Evolutionary conservation across 2,329 filamentous ascomycete genomes (phyloP), one percentile per base, ranked within the genome.

Genomic region (Neopestalotiopsis sp.): DNA sequence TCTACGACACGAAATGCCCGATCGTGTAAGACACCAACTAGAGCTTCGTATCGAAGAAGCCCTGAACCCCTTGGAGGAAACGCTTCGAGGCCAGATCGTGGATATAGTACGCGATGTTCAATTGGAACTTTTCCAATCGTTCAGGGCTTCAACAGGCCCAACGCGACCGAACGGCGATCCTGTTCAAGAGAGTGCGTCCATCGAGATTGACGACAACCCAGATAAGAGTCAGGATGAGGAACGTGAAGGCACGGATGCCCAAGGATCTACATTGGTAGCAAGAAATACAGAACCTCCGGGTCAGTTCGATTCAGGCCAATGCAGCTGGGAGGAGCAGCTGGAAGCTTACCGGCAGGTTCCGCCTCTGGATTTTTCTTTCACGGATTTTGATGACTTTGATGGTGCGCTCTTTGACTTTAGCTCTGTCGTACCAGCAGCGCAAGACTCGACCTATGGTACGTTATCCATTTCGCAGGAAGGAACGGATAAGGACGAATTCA

Each of bases 101-200:
- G 71, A 72, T 9, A 70, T 72, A 14, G 68, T 71, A 10, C 57
- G 71, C 13, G 70, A 70, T 28, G 57, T 70, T 17, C 70, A 72
- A 20, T 65, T 71, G 38, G 68, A 58, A 20, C 28, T 72, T 14
- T 67, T 71, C n/a, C 38, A 49, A 7, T 30, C 61, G 4, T 64
- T 64, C 24, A 30, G 17, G 40, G 17, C 34, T 32, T 52, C 61
- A 1, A 28, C 3, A 1, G 24, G 24, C 3, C 24, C 24, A 2
- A 4, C 4, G 4, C 42, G 13, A 49, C 14, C 13, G 42, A n/a
- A 49, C 42, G 7, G 13, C 14, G 4, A 49, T 7, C n/a, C 42
- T n/a, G 42, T 1, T 5, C 56, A 30, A 20, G 56, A 58, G 20
- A 32, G 3, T 10, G 4, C 20, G 3, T 13, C 12, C 12, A 17